Evolutionary conservation across 2,329 filamentous ascomycete genomes (phyloP), one percentile per base, ranked within the genome.

Genomic region (Fusarium xyrophilum): DNA sequence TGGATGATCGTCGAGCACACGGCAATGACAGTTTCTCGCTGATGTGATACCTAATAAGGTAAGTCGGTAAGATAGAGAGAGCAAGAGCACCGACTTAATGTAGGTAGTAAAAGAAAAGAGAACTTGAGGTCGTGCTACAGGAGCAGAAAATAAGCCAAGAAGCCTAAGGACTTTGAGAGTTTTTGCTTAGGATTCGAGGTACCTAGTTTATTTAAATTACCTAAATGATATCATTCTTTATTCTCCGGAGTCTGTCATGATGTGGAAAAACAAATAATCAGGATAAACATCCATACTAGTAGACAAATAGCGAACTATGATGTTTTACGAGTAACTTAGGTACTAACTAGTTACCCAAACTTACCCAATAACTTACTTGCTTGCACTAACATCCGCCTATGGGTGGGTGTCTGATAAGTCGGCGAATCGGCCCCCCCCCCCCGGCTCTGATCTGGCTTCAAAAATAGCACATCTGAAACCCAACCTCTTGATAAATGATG

Each of bases 401-500:
- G 44, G n/a, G 30, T 19, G 44, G n/a, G 30, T 19, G 36, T 35
- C 30, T 47, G 30, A 33, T 38, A 30, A 36, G 60, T 65, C 60
- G 55, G 60, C 60, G 46, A 60, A 53, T 65, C 54, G 60, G 65
- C 25, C 28, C 9, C 51, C 19, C 25, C 28, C 9, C 51, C 19
- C 42, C 35, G 53, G 21, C 44, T 46, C 65, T 60, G 60, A 68
- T 53, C 61, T 46, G 51, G 65, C 58, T 63, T 54, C 30, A 59
- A 56, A 56, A 68, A 68, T 54, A 55, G 46, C 64, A 59, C 50
- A 48, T 21, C 39, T 40, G 43, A 55, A 52, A 40, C 32, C 65
- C 65, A 68, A 36, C 65, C 65, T 60, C 65, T 57, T 44, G 30
- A 50, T 50, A 55, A 27, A 54, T 60, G 58, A 52, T 63, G 13